Evolutionary conservation across 2,329 filamentous ascomycete species (phyloP).

Genomic region (Geosmithia morbida): DNA sequence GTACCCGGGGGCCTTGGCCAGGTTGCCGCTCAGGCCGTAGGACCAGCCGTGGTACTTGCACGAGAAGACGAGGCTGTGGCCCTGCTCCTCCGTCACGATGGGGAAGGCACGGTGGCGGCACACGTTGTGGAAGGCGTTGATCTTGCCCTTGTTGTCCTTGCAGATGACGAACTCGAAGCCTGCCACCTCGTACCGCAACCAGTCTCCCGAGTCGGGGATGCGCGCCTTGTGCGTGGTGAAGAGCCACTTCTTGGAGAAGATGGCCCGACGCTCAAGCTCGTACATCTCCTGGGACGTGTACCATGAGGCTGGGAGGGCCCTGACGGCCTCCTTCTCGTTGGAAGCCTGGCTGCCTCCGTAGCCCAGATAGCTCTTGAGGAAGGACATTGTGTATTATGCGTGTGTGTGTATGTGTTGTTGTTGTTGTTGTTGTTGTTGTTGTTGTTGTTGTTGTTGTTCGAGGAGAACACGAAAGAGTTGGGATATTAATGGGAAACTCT

Average conservation of each 20-base stretch:
- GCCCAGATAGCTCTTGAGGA: conserved; percentile 18
- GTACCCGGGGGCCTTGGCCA: conserved; percentile 46
- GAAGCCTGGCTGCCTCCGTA: conserved; percentile 7
- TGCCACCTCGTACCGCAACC: conserved; percentile 37
- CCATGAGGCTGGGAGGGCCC: conserved; percentile 10
- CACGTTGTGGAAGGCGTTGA: conserved; percentile 48
- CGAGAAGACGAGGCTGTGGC: conserved; percentile 34
- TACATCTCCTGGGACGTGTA: conserved; percentile 28
- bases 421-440: not conserved
- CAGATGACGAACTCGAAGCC: conserved; percentile 41
- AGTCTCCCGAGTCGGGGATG: conserved; percentile 29
- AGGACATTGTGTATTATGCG: conserved; percentile 5
- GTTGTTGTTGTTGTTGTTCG: not conserved
- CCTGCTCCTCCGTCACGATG: conserved; percentile 34
- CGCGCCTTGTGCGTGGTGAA: conserved; percentile 10
- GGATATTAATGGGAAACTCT: not conserved
- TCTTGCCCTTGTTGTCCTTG: conserved; percentile 30
- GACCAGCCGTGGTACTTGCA: conserved; percentile 52
- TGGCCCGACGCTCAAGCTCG: conserved; percentile 33
- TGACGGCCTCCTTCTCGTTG: not conserved
- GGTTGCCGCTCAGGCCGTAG: conserved; percentile 39
- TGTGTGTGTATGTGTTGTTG: not conserved
- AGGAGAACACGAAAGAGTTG: not conserved
- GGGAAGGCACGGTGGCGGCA: conserved; percentile 48
- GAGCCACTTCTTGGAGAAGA: conserved; percentile 36